These are phyloP conservation scores for Emergomyces orientalis DNA, from an alignment of 2,329 filamentous ascomycete genomes.

Conservation along the genomic window DNA sequence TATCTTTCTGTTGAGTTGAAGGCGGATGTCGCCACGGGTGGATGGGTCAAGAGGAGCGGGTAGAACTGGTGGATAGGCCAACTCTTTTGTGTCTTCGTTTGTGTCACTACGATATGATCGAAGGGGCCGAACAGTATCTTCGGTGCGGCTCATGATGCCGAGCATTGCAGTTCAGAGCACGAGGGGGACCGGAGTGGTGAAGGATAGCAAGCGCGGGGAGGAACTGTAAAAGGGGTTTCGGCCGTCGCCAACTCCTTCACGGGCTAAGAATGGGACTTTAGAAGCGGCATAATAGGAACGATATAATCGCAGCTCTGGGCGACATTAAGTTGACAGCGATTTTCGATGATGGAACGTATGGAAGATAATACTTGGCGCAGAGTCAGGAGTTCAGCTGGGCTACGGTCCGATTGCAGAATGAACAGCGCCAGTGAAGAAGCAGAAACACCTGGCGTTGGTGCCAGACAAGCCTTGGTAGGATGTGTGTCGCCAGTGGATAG, in stretches of 20 bases:
- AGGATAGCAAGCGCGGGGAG: neutral
- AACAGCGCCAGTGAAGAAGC: neutral
- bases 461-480: neutral
- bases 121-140: conserved; percentile 29
- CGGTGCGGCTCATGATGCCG: conserved; percentile 30
- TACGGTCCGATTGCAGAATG: neutral
- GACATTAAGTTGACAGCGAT: neutral
- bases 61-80: conserved; percentile 19
- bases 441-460: neutral
- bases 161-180: conserved; percentile 19
- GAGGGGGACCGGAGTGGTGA: conserved; percentile 1
- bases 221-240: conserved; percentile 3
- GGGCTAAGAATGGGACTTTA: conserved; percentile 5
- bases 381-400: neutral
- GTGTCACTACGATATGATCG: conserved; percentile 25
- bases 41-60: conserved; percentile 23
- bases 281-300: conserved; percentile 13
- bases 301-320: neutral
- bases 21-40: conserved; percentile 24
- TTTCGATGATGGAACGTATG: neutral
- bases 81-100: conserved; percentile 29
- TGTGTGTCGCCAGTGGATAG: conserved; percentile 8
- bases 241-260: conserved; percentile 10
- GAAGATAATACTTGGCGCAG: neutral
- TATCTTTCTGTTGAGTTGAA: conserved; percentile 22